Evolutionary conservation across 2,329 filamentous ascomycete genomes (phyloP).

Genomic region (Diplodia corticola): DNA sequence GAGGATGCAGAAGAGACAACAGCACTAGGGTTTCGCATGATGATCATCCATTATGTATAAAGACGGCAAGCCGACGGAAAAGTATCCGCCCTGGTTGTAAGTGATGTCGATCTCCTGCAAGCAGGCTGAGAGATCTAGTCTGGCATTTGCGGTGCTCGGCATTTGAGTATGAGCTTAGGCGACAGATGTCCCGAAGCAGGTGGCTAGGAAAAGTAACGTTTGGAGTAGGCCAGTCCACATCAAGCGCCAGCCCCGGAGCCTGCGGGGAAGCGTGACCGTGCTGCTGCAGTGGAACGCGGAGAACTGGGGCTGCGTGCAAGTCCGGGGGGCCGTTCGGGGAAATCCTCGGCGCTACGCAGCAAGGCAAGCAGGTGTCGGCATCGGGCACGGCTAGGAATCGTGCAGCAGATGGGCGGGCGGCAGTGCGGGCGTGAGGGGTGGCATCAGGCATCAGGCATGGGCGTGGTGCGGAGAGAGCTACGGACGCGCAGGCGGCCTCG

Average conservation of each 20-base stretch:
- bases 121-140: background rate
- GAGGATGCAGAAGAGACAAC: background rate
- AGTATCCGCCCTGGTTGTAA: background rate
- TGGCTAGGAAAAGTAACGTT: background rate
- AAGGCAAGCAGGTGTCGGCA: background rate
- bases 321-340: slow-evolving; percentile 8
- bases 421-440: background rate
- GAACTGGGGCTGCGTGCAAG: slow-evolving; percentile 8
- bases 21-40: background rate
- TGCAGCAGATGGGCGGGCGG: background rate
- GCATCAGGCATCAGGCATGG: background rate
- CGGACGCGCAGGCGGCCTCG: background rate
- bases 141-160: background rate
- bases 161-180: slow-evolving; percentile 2
- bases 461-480: background rate
- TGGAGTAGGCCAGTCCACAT: slow-evolving; percentile 8
- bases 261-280: slow-evolving; percentile 13
- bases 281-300: slow-evolving; percentile 1
- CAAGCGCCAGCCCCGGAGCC: background rate
- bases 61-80: background rate
- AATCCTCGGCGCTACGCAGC: slow-evolving; percentile 9
- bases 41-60: slow-evolving; percentile 7
- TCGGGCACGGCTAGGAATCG: background rate
- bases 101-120: background rate
- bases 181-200: slow-evolving; percentile 18